Evolutionary conservation across 257 asterid species (phyloP).

Genomic region (Eustoma russellianum): DNA sequence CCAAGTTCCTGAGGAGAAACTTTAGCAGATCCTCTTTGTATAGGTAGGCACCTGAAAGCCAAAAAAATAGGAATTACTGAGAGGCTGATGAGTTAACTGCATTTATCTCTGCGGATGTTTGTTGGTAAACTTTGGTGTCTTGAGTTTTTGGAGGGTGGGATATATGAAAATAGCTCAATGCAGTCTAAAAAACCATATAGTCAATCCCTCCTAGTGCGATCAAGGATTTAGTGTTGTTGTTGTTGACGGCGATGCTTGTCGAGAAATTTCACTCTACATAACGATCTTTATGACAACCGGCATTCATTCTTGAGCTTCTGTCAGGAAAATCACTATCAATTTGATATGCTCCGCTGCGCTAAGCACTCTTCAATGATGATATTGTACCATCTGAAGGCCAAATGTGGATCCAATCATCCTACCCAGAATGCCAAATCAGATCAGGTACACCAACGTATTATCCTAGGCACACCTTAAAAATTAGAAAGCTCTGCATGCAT

Average conservation of each 20-base stretch:
- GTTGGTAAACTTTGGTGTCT: too few relatives aligned
- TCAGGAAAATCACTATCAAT: constrained; percentile 48
- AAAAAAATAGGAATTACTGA: too few relatives aligned
- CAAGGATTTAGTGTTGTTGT: too few relatives aligned
- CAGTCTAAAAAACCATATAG: too few relatives aligned
- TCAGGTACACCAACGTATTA: constrained; percentile 18
- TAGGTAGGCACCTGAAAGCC: too few relatives aligned
- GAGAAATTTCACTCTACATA: constrained; percentile 31
- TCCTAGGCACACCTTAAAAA: constrained; percentile 35
- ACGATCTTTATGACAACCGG: constrained; percentile 40
- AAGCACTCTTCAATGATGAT: constrained; percentile 91
- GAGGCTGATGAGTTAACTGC: too few relatives aligned
- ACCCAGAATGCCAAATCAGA: constrained; percentile 28
- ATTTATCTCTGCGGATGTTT: too few relatives aligned
- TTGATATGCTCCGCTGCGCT: constrained; percentile 60
- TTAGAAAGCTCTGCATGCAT: constrained; percentile 17
- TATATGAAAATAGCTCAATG: too few relatives aligned
- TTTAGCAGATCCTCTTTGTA: constrained; percentile 74
- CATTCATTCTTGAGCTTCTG: constrained; percentile 58
- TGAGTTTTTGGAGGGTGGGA: too few relatives aligned
- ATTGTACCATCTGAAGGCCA: constrained; percentile 41
- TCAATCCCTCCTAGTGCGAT: too few relatives aligned
- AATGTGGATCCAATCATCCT: constrained; percentile 9
- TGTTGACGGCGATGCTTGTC: too few relatives aligned
- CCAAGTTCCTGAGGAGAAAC: constrained; percentile 81